Percentiles rank a stretch among this genome's conserved stretches.
These are phyloP conservation scores for Backusella parvicylindrica DNA, from an alignment of 192 early-diverging fungal species.

Conservation along the genomic window DNA sequence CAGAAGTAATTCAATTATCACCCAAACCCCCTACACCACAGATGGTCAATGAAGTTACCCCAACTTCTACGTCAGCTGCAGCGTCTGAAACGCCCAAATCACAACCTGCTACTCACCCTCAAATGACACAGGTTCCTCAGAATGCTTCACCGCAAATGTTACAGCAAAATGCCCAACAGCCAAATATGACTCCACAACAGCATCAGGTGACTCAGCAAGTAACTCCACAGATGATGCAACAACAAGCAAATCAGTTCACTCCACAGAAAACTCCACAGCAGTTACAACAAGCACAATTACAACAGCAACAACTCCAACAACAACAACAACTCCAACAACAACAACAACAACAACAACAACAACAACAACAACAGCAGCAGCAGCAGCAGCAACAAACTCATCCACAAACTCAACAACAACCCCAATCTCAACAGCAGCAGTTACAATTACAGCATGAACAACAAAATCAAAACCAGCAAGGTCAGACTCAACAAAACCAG, in stretches of 20 bases:
- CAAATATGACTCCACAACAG: not conserved
- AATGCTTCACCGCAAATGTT: not conserved
- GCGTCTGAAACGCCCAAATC: conserved; percentile 33
- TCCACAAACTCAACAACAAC: not conserved
- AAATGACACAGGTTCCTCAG: not conserved
- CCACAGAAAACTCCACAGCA: not conserved
- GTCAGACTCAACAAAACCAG: conserved; percentile 15
- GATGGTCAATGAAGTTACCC: not conserved
- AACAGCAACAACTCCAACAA: conserved; percentile 12
- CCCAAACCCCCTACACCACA: conserved; percentile 5
- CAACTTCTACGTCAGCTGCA: not conserved
- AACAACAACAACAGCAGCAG: not conserved
- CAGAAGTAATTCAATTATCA: not conserved
- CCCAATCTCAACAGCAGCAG: not conserved
- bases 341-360: not conserved
- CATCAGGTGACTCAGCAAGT: not conserved
- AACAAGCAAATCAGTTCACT: too few relatives aligned
- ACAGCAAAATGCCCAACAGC: not conserved
- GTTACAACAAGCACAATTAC: conserved; percentile 2
- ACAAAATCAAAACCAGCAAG: conserved; percentile 10
- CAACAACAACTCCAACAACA: not conserved
- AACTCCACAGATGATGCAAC: too few relatives aligned
- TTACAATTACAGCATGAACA: conserved; percentile 9
- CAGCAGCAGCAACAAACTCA: not conserved
- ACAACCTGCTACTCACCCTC: not conserved